Conservation (phyloP, 2,329 filamentous ascomycete genomes). For the Fusarium sp. region DNA sequence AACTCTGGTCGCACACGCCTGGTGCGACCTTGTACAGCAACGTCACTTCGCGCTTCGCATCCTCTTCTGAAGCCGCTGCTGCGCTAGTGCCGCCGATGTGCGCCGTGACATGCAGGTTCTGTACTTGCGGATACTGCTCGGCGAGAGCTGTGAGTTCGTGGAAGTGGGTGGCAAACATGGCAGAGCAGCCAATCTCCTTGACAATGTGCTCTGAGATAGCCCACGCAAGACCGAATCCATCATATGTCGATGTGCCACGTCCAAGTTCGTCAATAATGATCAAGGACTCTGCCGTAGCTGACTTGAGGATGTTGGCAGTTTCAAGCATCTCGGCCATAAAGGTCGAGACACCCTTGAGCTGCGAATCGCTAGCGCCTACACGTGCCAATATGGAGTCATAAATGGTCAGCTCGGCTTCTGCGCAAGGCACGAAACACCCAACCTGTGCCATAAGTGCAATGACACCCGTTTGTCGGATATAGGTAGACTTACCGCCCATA, state of each 20-base stretch:
- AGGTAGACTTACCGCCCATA: constrained; percentile 99
- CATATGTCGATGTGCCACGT: constrained; percentile 96
- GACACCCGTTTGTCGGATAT: constrained; percentile 96
- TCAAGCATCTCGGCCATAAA: constrained; percentile 99
- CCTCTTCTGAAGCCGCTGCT: constrained; percentile 45
- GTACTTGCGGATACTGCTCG: constrained; percentile 85
- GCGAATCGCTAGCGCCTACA: constrained; percentile 94
- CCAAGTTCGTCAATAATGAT: constrained; percentile 99
- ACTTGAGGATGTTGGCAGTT: constrained; percentile 97
- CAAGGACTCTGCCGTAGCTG: constrained; percentile 90
- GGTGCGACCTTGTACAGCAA: constrained; percentile 96
- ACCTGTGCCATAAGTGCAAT: constrained; percentile 98
- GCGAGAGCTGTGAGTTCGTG: constrained; percentile 94
- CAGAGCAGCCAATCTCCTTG: constrained; percentile 91
- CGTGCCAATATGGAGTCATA: constrained; percentile 97
- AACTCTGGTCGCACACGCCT: constrained; percentile 95
- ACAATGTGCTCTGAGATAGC: constrained; percentile 98
- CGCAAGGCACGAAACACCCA: constrained; percentile 94
- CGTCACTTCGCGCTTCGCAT: constrained; percentile 82
- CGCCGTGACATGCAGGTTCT: constrained; percentile 94
- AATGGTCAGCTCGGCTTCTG: constrained; percentile 89
- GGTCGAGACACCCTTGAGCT: constrained; percentile 96
- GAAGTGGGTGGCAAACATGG: constrained; percentile 97
- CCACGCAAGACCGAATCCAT: constrained; percentile 98
- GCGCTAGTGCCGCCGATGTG: constrained; percentile 74